Conservation (phyloP, 208 protist genomes). For the Phytomonas sp. region DNA sequence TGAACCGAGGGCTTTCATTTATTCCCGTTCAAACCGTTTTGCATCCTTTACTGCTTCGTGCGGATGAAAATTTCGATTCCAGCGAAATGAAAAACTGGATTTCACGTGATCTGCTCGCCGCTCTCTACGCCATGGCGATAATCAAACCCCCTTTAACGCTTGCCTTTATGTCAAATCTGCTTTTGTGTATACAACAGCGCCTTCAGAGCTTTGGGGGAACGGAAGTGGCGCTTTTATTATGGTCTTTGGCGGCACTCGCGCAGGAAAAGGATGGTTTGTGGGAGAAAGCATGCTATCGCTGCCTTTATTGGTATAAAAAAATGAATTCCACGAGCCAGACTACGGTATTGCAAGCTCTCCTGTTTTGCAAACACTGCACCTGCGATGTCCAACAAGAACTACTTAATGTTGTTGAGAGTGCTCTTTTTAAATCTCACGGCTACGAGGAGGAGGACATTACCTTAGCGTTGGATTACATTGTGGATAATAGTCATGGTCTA, state of each 20-base stretch:
- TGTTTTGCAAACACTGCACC: constrained; percentile 23
- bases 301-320: constrained; percentile 21
- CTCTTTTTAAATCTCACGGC: not conserved
- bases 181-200: constrained; percentile 27
- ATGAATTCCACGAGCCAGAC: constrained; percentile 32
- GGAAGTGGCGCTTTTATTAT: constrained; percentile 43
- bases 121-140: constrained; percentile 50
- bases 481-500: too few species aligned
- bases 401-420: constrained; percentile 10
- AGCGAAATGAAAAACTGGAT: constrained; percentile 33
- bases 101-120: constrained; percentile 31
- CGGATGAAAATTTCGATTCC: constrained; percentile 22
- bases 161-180: constrained; percentile 26
- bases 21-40: too few species aligned
- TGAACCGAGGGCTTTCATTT: too few species aligned
- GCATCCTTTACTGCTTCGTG: too few species aligned
- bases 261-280: constrained; percentile 28
- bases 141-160: constrained; percentile 18
- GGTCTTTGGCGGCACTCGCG: constrained; percentile 48
- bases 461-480: too few species aligned
- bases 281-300: constrained; percentile 37
- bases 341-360: constrained; percentile 40
- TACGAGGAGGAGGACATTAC: not conserved
- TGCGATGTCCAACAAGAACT: constrained; percentile 21
- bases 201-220: constrained; percentile 35